phyloP scores from a whole-genome alignment of 257 asterid species.

The Capsicum chinense region DNA sequence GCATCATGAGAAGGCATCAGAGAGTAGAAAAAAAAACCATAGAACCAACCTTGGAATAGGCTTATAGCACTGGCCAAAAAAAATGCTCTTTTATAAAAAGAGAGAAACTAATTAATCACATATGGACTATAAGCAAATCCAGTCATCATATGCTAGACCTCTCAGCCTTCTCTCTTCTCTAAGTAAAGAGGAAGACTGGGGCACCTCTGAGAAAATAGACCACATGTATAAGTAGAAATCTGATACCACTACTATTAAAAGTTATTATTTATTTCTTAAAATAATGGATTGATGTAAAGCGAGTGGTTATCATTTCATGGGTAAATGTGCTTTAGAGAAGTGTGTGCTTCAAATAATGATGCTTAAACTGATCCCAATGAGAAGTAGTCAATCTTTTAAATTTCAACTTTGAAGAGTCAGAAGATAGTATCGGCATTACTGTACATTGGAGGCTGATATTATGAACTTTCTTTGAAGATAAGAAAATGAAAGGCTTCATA shows the following conservation, averaged over 20 bases:
- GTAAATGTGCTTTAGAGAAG: neutral
- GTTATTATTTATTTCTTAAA: neutral
- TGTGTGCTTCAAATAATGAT: neutral
- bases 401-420: neutral
- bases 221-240: conserved; percentile 4
- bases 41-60: conserved; percentile 2
- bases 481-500: neutral
- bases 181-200: conserved; percentile 8
- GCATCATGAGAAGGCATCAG: conserved; percentile 11
- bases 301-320: conserved; percentile 5
- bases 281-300: neutral
- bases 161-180: neutral
- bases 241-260: conserved; percentile 3
- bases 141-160: neutral
- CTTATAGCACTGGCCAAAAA: neutral
- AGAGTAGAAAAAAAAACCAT: neutral
- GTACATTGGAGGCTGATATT: neutral
- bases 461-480: neutral
- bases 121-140: neutral
- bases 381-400: neutral
- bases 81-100: neutral
- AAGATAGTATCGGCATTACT: neutral
- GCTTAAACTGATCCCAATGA: neutral
- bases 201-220: neutral
- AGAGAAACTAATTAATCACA: neutral